Percentiles rank a stretch among this genome's conserved stretches.
Evolutionary conservation across 2,329 filamentous ascomycete genomes (phyloP).

Genomic region (Chaetomiaceae sp.): DNA sequence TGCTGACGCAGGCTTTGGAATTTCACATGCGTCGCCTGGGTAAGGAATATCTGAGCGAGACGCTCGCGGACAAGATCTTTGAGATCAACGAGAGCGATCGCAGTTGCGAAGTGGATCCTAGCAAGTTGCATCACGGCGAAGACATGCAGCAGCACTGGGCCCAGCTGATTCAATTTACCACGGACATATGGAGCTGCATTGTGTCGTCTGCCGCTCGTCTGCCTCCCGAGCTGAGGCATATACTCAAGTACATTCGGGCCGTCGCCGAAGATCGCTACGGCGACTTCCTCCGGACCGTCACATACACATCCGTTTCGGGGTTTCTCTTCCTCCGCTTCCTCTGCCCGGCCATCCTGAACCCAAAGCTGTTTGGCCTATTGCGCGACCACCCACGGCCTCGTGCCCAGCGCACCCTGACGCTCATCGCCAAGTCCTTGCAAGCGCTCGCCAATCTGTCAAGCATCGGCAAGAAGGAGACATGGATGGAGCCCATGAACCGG

Average conservation of each 20-base stretch:
- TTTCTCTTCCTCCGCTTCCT: slow-evolving; percentile 95
- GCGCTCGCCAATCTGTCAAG: slow-evolving; percentile 85
- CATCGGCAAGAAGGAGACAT: slow-evolving; percentile 93
- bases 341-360: slow-evolving; percentile 92
- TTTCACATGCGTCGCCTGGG: slow-evolving; percentile 93
- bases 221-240: slow-evolving; percentile 74
- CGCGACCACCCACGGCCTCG: slow-evolving; percentile 75
- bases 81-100: slow-evolving; percentile 89
- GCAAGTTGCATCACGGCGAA: slow-evolving; percentile 60
- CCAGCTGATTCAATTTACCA: slow-evolving; percentile 69
- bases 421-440: slow-evolving; percentile 89
- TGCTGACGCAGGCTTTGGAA: slow-evolving; percentile 89
- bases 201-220: slow-evolving; percentile 67
- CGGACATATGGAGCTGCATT: slow-evolving; percentile 82
- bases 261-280: slow-evolving; percentile 94
- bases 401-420: slow-evolving; percentile 81
- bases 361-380: slow-evolving; percentile 84
- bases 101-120: slow-evolving; percentile 93
- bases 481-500: slow-evolving; percentile 98
- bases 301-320: slow-evolving; percentile 90
- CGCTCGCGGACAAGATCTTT: slow-evolving; percentile 75
- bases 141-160: slow-evolving; percentile 83
- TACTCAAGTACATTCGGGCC: slow-evolving; percentile 86
- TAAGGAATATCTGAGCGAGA: slow-evolving; percentile 86
- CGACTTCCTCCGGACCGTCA: slow-evolving; percentile 82